These are phyloP conservation scores for Annulohypoxylon nitens DNA, from an alignment of 495 filamentous ascomycete species.

Conservation along the genomic window DNA sequence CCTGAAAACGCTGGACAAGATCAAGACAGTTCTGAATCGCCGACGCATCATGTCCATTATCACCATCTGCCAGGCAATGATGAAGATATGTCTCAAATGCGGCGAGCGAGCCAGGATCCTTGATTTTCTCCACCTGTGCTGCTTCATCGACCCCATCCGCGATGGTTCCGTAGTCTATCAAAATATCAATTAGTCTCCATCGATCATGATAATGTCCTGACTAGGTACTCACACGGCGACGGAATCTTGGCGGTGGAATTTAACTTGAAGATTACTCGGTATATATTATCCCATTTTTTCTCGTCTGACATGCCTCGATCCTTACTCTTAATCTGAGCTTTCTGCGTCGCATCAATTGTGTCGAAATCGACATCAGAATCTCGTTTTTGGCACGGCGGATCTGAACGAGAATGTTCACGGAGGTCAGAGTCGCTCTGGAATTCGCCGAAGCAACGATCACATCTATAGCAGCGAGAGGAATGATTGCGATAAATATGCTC, in stretches of 20 bases:
- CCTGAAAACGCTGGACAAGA: constrained; percentile 12
- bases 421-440: constrained; percentile 31
- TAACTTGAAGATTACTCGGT: constrained; percentile 38
- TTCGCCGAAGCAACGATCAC: constrained; percentile 30
- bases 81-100: constrained; percentile 23
- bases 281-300: constrained; percentile 38
- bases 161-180: constrained; percentile 14
- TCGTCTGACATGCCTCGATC: constrained; percentile 33
- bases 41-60: not conserved
- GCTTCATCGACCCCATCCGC: not conserved
- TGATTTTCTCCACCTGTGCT: not conserved
- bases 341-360: constrained; percentile 36
- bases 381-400: constrained; percentile 25
- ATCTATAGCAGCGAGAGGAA: constrained; percentile 11
- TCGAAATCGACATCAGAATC: constrained; percentile 13
- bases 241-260: constrained; percentile 28
- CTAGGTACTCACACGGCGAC: constrained; percentile 34
- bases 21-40: constrained; percentile 12
- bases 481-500: constrained; percentile 46
- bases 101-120: not conserved
- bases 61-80: not conserved
- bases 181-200: not conserved
- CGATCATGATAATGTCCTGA: not conserved
- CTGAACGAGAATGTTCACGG: constrained; percentile 24
- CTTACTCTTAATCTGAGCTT: constrained; percentile 32